Percentiles rank a stretch among this genome's conserved stretches.
These are phyloP conservation scores for Daldinia sp. DNA, from an alignment of 2,329 filamentous ascomycete species.

Conservation along the genomic window DNA sequence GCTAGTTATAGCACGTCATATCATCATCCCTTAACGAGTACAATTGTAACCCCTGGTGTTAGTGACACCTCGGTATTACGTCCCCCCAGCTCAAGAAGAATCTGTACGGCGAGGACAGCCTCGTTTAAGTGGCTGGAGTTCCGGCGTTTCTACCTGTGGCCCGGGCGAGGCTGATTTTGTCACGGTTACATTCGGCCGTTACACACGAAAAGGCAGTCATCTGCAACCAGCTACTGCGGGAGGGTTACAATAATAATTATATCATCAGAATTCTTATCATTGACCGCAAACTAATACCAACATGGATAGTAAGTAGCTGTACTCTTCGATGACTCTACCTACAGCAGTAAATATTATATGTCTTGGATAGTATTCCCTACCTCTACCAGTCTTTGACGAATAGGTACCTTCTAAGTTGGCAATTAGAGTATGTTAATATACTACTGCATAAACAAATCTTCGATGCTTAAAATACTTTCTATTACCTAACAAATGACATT, in stretches of 20 bases:
- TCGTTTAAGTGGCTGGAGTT: slow-evolving; percentile 23
- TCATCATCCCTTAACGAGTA: slow-evolving; percentile 10
- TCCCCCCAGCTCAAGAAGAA: slow-evolving; percentile 6
- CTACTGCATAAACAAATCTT: too few species aligned
- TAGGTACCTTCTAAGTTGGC: slow-evolving; percentile 1
- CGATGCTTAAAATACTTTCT: neutral
- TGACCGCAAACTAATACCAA: slow-evolving; percentile 18
- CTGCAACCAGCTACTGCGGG: slow-evolving; percentile 24
- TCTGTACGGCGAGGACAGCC: slow-evolving; percentile 26
- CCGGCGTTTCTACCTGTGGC: slow-evolving; percentile 19
- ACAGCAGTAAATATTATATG: too few species aligned
- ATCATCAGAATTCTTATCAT: slow-evolving; percentile 28
- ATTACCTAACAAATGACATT: neutral
- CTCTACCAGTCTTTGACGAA: neutral
- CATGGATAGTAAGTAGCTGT: neutral
- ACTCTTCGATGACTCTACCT: neutral
- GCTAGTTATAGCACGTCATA: slow-evolving; percentile 27
- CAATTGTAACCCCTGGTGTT: slow-evolving; percentile 26
- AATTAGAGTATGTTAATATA: too few species aligned
- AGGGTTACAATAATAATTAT: slow-evolving; percentile 31
- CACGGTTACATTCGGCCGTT: slow-evolving; percentile 25
- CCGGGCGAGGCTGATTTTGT: slow-evolving; percentile 29
- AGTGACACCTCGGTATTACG: slow-evolving; percentile 18
- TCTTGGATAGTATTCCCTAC: slow-evolving; percentile 2
- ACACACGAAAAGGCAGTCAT: slow-evolving; percentile 30